A percentile compares a stretch with the other conserved stretches of the same genome.
These are phyloP conservation scores for Pseudocercospora pini-densiflorae DNA, from an alignment of 2,329 filamentous ascomycete species.

Conservation along the genomic window DNA sequence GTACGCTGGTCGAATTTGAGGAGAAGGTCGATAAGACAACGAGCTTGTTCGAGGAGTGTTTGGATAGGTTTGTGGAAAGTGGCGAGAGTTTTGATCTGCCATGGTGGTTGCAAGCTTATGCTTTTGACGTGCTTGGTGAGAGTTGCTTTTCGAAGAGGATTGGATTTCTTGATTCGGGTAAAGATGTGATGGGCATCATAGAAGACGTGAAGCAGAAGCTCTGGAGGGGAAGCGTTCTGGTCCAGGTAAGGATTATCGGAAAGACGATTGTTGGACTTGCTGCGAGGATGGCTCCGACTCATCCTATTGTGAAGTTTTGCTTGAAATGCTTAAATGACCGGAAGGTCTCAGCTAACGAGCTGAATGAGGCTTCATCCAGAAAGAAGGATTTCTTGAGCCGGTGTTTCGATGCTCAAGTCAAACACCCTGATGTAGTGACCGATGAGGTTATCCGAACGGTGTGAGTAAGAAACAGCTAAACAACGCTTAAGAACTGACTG, in stretches of 20 bases:
- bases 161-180: constrained; percentile 18
- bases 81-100: background rate
- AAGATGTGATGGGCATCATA: constrained; percentile 20
- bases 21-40: background rate
- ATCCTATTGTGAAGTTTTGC: background rate
- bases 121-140: constrained; percentile 11
- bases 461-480: background rate
- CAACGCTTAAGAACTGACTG: background rate
- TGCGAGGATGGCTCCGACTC: background rate
- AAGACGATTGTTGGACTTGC: background rate
- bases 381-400: background rate
- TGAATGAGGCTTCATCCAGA: too few species aligned
- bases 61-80: background rate
- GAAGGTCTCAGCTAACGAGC: background rate
- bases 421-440: background rate
- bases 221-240: background rate
- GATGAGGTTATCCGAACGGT: background rate
- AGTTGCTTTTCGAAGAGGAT: constrained; percentile 15
- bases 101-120: background rate
- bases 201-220: background rate
- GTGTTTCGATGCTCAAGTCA: background rate
- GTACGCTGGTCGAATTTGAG: background rate
- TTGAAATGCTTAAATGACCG: background rate
- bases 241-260: background rate
- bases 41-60: background rate